phyloP scores from a whole-genome alignment of 1,284 basidiomycete genomes.

The Pseudozyma tsukubaensis region DNA sequence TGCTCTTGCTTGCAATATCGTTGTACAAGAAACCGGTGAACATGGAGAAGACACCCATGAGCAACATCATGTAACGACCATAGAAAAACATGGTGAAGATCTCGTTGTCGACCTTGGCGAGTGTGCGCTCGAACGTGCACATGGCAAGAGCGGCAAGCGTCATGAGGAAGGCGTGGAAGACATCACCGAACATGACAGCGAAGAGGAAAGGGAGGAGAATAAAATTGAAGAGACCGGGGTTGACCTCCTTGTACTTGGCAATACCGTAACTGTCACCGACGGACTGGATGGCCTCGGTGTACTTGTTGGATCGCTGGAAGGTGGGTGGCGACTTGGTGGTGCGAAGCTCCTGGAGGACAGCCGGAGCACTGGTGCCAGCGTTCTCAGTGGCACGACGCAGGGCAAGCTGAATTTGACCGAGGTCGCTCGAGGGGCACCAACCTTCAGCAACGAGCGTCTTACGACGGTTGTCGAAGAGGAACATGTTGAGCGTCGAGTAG shows the following conservation, averaged over 20 bases:
- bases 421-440: conserved; percentile 94
- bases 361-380: conserved; percentile 89
- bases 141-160: conserved; percentile 81
- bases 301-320: conserved; percentile 93
- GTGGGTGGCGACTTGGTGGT: conserved; percentile 95
- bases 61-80: conserved; percentile 96
- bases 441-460: conserved; percentile 98
- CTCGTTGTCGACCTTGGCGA: conserved; percentile 84
- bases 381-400: conserved; percentile 94
- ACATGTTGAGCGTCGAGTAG: conserved; percentile 72
- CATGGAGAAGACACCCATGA: conserved; percentile 92
- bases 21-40: conserved; percentile 99
- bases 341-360: conserved; percentile 89
- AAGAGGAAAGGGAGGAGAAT: conserved; percentile 98
- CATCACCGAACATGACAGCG: conserved; percentile 99
- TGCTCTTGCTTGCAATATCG: conserved; percentile 95
- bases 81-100: conserved; percentile 92
- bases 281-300: conserved; percentile 95
- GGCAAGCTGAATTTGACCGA: conserved; percentile 85
- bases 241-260: conserved; percentile 95
- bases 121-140: conserved; percentile 85
- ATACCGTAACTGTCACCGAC: conserved; percentile 99
- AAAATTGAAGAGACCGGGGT: conserved; percentile 93
- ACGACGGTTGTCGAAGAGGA: conserved; percentile 91
- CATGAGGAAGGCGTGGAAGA: conserved; percentile 92